Base-by-base conservation (phyloP, 306 rosid species). In the Trichosanthes truncata region DNA sequence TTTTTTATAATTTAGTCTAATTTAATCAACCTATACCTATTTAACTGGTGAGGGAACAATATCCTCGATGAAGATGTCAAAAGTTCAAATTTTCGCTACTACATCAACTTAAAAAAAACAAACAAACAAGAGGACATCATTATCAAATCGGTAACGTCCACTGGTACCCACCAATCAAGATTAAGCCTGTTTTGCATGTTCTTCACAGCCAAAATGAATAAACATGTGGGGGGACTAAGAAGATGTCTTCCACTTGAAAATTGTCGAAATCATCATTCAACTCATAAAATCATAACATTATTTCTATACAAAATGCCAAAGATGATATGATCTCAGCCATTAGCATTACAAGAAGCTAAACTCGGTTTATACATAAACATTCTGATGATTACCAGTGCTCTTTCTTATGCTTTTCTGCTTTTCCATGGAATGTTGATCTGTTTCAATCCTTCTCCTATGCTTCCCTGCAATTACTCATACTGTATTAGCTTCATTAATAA, bases 361-460 rank as follows among this genome's bases (percentile, higher is more conserved):
- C 48, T 69, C n/a, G 5, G 53, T 69, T 69, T 69, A 74, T 74
- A 48, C 61, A 49, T 26, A 18, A 51, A 49, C 55, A 48, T 3
- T 48, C 46, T 74, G 36, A 33, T 20, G 69, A 55, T 59, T 52
- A 57, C 51, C 69, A 25, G 38, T 25, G 9, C 59, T 60, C 73
- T 59, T 43, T 77, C 80, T 78, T 21, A 56, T 43, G 53, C 80
- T 78, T 60, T 78, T 61, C 36, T 78, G 57, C 35, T 78, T 59
- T 26, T 57, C 80, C 80, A 78, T 60, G 80, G 73, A 40, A 41
- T 43, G 20, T 74, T 74, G 29, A 74, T 74, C 80, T 78, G 80
- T 38, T 78, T 78, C 57, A 60, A 61, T 17, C 80, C 80, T 9
- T 60, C 73, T 10, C 56, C 46, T 60, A 78, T 78, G 23, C 40